Evolutionary conservation across 768 basidiomycete genomes (phyloP).

Genomic region (Kondoa subrosea): DNA sequence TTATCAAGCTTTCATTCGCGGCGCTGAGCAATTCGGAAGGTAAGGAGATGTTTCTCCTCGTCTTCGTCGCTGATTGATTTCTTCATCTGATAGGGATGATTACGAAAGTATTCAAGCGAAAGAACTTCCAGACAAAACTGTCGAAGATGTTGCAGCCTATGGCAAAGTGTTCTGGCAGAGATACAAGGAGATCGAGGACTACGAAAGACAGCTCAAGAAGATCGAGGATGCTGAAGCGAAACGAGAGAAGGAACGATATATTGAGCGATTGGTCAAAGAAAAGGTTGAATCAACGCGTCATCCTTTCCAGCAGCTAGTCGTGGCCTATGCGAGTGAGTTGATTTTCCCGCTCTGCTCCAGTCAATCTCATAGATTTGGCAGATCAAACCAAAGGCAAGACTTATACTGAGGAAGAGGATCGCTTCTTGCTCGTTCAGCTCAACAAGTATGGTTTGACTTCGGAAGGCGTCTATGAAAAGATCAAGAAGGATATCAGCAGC

Average conservation of each 20-base stretch:
- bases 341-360: neutral
- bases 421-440: slow-evolving; percentile 78
- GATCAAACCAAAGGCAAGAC: slow-evolving; percentile 75
- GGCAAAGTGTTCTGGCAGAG: slow-evolving; percentile 72
- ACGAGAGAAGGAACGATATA: slow-evolving; percentile 57
- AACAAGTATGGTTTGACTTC: slow-evolving; percentile 75
- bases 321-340: slow-evolving; percentile 51
- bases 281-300: slow-evolving; percentile 70
- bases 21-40: slow-evolving; percentile 53
- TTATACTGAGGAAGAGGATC: slow-evolving; percentile 90
- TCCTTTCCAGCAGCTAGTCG: slow-evolving; percentile 93
- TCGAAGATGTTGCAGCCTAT: slow-evolving; percentile 61
- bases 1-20: slow-evolving; percentile 77
- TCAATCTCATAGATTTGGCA: neutral
- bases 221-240: slow-evolving; percentile 79
- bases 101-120: slow-evolving; percentile 45
- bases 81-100: slow-evolving; percentile 22
- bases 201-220: slow-evolving; percentile 61
- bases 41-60: slow-evolving; percentile 10
- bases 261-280: slow-evolving; percentile 56
- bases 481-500: slow-evolving; percentile 90
- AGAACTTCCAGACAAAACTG: slow-evolving; percentile 61
- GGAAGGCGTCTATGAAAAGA: slow-evolving; percentile 71
- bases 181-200: slow-evolving; percentile 69
- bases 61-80: neutral